Percentiles rank a stretch among this genome's conserved stretches.
phyloP scores from a whole-genome alignment of 768 basidiomycete species.

The Psilocybe cyanescens region DNA sequence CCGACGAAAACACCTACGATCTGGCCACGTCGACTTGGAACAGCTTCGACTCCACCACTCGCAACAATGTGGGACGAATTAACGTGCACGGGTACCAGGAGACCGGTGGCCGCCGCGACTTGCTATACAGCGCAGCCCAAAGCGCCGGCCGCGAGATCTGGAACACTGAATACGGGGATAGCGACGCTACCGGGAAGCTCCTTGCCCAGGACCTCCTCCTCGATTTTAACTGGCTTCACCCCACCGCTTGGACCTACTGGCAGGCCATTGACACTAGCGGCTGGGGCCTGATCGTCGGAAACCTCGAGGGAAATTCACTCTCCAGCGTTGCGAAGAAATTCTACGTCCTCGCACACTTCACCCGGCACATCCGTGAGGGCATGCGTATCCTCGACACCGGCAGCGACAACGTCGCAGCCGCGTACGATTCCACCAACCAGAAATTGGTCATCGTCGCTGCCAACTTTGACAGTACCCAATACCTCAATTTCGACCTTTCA shows the following conservation, averaged over 20 bases:
- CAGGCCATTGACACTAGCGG: conserved; percentile 19
- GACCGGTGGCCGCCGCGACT: conserved; percentile 17
- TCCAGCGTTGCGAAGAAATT: conserved; percentile 17
- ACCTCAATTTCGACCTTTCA: conserved; percentile 21
- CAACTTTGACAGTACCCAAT: conserved; percentile 16
- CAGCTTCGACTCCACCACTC: conserved; percentile 18
- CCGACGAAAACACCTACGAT: conserved; percentile 21
- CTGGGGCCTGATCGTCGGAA: conserved; percentile 17
- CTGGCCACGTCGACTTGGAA: conserved; percentile 19
- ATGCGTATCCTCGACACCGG: conserved; percentile 21
- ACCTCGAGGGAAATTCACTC: conserved; percentile 15
- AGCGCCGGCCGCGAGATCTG: conserved; percentile 18
- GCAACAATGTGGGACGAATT: conserved; percentile 16
- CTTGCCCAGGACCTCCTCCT: conserved; percentile 21
- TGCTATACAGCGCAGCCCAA: conserved; percentile 14
- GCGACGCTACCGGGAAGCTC: conserved; percentile 15
- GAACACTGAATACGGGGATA: conserved; percentile 22
- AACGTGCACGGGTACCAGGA: conserved; percentile 22
- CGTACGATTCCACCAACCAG: conserved; percentile 15
- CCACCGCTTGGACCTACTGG: conserved; percentile 22
- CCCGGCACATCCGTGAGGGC: conserved; percentile 20
- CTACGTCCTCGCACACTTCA: conserved; percentile 20
- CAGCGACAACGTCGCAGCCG: conserved; percentile 15
- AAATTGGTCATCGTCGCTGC: conserved; percentile 20
- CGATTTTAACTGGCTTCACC: conserved; percentile 23